Base-by-base conservation (phyloP, 2,329 filamentous ascomycete species). In the Paraphoma chrysanthemicola region DNA sequence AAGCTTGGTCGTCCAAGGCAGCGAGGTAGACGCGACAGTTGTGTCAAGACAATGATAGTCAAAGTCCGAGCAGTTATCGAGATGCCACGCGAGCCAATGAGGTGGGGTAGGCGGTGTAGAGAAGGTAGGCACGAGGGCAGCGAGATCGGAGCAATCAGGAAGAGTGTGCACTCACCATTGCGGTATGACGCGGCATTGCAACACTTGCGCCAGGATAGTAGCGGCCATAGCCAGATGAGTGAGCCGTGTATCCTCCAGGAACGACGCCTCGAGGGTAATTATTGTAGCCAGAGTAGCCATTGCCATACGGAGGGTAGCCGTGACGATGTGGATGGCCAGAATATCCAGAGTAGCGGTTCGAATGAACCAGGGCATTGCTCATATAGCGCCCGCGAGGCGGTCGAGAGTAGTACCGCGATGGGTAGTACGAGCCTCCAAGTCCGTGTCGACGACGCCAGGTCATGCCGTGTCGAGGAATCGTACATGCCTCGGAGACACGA, bases 381-480 rank as follows among this genome's bases (percentile, higher is more conserved):
- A 53, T 48, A 31, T 61, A 61, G 39, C 53, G 57, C 33, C 49
- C 56, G 39, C 28, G 16, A 18, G 64, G 70, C 16, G 60, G 54
- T 9, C 59, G 57, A 49, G 44, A 12, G 47, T 72, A 73, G 60
- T 73, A 73, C 17, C 57, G 58, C 4, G 63, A 53, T 14, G 70
- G 70, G 48, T 72, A 73, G 60, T 73, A 73, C 4, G 66, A 51
- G 31, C 62, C 62, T 18, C 66, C 60, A 8, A 63, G 36, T 10
- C 64, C 70, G 45, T 63, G 58, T 18, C 56, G 61, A 31, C 66
- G 66, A 17, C 60, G 69, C 54, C 60, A 60, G 41, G 60, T 46
- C 56, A 62, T 63, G 52, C 58, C 57, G 45, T 55, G 42, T 43
- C 58, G 52, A 12, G 65, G 49, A 23, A 46, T 49, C 4, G 29